Evolutionary conservation across 1,284 basidiomycete species (phyloP).

Genomic region (Microbotryum lychnidis-dioicae): DNA sequence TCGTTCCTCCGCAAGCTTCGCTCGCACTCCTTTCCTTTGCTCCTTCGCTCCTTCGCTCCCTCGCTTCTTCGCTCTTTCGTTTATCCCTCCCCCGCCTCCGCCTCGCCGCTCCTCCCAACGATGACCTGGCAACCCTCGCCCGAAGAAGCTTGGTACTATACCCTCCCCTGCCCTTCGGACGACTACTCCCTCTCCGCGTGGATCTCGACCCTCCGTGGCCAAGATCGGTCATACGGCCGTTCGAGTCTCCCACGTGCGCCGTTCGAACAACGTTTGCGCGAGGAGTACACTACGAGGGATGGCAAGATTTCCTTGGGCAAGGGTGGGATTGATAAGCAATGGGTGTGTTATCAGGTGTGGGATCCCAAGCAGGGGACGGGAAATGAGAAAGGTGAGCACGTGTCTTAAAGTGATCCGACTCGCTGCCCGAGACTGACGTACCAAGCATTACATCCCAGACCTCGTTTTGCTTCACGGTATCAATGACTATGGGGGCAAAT

Average conservation of each 20-base stretch:
- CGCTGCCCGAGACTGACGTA: neutral
- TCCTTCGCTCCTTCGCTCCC: too few species aligned
- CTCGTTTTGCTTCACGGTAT: constrained; percentile 25
- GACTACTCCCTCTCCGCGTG: constrained; percentile 3
- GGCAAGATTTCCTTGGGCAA: constrained; percentile 4
- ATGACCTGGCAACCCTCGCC: constrained; percentile 15
- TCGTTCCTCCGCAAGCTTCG: too few species aligned
- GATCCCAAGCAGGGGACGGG: constrained; percentile 14
- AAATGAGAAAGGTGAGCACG: constrained; percentile 5
- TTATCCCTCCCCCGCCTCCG: too few species aligned
- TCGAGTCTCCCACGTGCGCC: constrained; percentile 21
- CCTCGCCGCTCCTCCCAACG: too few species aligned
- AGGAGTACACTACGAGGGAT: constrained; percentile 14
- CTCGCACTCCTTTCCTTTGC: too few species aligned
- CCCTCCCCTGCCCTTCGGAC: constrained; percentile 10
- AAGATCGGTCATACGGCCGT: constrained; percentile 29
- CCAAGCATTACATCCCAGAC: neutral
- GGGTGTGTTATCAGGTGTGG: constrained; percentile 31
- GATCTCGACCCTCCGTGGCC: constrained; percentile 4
- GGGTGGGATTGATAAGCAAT: constrained; percentile 9
- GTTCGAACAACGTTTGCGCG: constrained; percentile 17
- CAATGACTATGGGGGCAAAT: constrained; percentile 33
- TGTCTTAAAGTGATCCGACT: neutral
- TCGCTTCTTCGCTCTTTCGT: too few species aligned
- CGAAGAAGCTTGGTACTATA: constrained; percentile 13